Evolutionary conservation across 208 protist genomes (phyloP).

Genomic region (Acanthamoeba culbertsoni): DNA sequence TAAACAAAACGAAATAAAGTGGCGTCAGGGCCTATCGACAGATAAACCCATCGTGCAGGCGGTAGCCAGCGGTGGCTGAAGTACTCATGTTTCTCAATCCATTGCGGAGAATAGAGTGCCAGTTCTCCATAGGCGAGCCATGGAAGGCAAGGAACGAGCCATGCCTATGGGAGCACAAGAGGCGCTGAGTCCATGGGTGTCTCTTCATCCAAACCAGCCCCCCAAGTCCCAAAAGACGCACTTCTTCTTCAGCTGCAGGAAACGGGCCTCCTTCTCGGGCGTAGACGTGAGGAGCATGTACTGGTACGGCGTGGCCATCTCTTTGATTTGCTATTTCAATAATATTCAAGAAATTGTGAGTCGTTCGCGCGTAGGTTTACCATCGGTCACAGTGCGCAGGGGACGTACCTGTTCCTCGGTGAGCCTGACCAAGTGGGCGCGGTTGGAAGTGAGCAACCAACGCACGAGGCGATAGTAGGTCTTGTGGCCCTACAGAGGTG

Average conservation of each 20-base stretch:
- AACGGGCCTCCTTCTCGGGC: constrained; percentile 69
- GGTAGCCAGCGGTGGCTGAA: too few species aligned
- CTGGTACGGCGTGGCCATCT: constrained; percentile 74
- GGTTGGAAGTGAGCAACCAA: constrained; percentile 57
- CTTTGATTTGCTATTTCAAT: constrained; percentile 28
- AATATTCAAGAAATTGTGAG: not conserved
- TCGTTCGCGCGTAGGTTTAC: not conserved
- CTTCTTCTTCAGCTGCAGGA: constrained; percentile 69
- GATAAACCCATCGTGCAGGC: too few species aligned
- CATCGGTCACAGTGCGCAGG: not conserved
- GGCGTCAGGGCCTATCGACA: too few species aligned
- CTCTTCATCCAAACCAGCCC: too few species aligned
- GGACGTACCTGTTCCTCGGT: constrained; percentile 4
- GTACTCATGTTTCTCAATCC: constrained; percentile 69
- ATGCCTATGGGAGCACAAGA: constrained; percentile 6
- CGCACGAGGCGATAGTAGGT: constrained; percentile 26
- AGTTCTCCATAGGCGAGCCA: constrained; percentile 75
- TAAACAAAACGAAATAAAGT: too few species aligned
- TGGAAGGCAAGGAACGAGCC: constrained; percentile 73
- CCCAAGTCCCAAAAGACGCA: too few species aligned
- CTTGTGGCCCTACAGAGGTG: not conserved
- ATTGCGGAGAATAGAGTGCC: constrained; percentile 73
- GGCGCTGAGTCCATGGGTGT: too few species aligned
- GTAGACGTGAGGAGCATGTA: constrained; percentile 68
- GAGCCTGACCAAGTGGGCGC: constrained; percentile 71